These are phyloP conservation scores for Colletotrichum sp. DNA, from an alignment of 2,329 filamentous ascomycete genomes.

Conservation along the genomic window DNA sequence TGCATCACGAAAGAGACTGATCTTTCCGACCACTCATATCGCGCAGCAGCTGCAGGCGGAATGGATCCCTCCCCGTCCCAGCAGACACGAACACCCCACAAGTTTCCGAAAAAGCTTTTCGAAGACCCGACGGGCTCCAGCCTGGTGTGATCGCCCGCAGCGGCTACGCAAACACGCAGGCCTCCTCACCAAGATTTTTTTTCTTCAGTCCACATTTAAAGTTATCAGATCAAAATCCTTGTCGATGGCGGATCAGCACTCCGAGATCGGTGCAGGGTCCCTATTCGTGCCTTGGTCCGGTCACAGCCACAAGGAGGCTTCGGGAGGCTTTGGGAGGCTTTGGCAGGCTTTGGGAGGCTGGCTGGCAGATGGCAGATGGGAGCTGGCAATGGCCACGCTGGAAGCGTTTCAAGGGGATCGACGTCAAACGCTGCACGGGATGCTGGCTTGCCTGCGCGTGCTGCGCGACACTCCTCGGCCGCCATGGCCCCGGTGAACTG, in stretches of 20 bases:
- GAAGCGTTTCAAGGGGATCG: constrained; percentile 19
- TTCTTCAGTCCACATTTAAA: constrained; percentile 3
- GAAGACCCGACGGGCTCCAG: background rate
- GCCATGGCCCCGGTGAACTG: background rate
- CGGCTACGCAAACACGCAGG: background rate
- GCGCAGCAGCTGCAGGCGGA: background rate
- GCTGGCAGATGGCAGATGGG: background rate
- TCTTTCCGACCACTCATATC: constrained; percentile 1
- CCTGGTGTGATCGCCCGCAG: background rate
- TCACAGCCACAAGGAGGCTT: constrained; percentile 8
- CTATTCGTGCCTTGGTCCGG: background rate
- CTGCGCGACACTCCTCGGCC: background rate
- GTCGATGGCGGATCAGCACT: constrained; percentile 4
- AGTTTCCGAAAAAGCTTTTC: background rate
- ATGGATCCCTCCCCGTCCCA: background rate
- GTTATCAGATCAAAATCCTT: constrained; percentile 21
- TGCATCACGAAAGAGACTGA: background rate
- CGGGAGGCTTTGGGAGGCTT: background rate
- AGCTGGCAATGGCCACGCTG: background rate
- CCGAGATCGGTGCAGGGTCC: constrained; percentile 14
- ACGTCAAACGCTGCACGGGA: constrained; percentile 20
- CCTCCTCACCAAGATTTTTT: background rate
- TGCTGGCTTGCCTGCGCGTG: background rate
- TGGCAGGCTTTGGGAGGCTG: background rate
- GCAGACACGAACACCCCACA: constrained; percentile 4